These are phyloP conservation scores for Talaromyces nanjingensis DNA, from an alignment of 495 filamentous ascomycete genomes.

Conservation along the genomic window DNA sequence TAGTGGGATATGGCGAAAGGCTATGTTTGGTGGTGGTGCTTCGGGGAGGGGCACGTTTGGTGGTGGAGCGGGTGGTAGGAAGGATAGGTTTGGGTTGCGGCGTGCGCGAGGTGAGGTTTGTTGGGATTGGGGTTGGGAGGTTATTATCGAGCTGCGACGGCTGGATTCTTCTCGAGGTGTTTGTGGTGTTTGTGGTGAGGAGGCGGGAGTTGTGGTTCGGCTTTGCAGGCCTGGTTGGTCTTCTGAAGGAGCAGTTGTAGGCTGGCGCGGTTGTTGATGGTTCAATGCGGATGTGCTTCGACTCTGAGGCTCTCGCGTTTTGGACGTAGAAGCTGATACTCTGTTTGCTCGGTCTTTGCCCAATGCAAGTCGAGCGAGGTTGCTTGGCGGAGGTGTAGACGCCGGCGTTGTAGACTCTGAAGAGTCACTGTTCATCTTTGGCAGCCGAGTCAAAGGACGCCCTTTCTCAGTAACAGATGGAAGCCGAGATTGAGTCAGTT, in stretches of 20 bases:
- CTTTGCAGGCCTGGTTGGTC: background rate
- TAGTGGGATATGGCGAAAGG: background rate
- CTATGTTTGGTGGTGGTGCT: constrained; percentile 5
- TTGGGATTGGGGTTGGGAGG: constrained; percentile 1
- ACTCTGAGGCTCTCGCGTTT: background rate
- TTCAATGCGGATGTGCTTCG: background rate
- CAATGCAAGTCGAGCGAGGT: background rate
- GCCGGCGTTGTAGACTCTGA: background rate
- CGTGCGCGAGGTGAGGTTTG: constrained; percentile 8
- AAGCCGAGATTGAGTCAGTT: background rate
- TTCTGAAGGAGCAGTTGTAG: background rate
- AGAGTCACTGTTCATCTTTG: background rate
- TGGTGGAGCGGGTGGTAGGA: constrained; percentile 7
- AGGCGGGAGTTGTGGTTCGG: background rate
- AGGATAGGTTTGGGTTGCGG: constrained; percentile 6
- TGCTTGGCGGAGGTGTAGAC: background rate
- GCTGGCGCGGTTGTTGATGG: background rate
- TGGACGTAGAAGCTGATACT: background rate
- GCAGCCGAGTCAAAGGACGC: background rate
- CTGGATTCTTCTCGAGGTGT: constrained; percentile 2
- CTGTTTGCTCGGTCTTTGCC: background rate
- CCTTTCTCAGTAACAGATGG: background rate
- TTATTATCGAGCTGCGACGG: background rate
- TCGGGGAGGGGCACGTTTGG: constrained; percentile 5
- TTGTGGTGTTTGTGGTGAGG: background rate